Conservation (phyloP, 2,329 filamentous ascomycete species). For the Talaromyces rugulosus region DNA sequence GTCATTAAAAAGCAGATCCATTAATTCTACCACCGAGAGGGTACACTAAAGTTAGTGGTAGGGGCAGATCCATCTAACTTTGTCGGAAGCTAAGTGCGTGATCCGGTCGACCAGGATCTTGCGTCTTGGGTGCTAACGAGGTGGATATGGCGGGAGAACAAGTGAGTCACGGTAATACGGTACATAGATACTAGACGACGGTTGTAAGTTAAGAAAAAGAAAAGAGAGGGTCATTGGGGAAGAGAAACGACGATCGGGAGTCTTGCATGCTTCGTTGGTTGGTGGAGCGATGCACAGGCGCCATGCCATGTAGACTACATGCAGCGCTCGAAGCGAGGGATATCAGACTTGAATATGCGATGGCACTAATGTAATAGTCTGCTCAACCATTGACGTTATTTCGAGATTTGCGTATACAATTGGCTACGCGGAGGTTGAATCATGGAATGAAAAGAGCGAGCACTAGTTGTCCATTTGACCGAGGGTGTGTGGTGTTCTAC, state of each 20-base stretch:
- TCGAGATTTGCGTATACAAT: background rate
- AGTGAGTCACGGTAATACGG: background rate
- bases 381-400: background rate
- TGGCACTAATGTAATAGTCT: background rate
- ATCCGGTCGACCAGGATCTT: conserved; percentile 1
- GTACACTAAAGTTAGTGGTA: conserved; percentile 8
- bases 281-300: conserved; percentile 1
- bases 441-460: background rate
- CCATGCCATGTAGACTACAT: background rate
- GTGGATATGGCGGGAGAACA: conserved; percentile 1
- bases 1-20: background rate
- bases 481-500: background rate
- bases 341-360: background rate
- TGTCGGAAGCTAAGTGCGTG: conserved; percentile 3
- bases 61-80: background rate
- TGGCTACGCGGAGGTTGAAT: background rate
- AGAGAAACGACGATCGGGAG: background rate
- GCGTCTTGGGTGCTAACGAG: background rate
- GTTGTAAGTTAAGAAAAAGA: background rate
- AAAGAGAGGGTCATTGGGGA: background rate
- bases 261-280: background rate
- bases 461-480: background rate
- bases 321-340: conserved; percentile 10
- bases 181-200: background rate
- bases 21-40: conserved; percentile 3